A percentile compares a stretch with the other conserved stretches of the same genome.
Evolutionary conservation across 352 stramenopile species (phyloP).

Genomic region (Achlya hypogyna): DNA sequence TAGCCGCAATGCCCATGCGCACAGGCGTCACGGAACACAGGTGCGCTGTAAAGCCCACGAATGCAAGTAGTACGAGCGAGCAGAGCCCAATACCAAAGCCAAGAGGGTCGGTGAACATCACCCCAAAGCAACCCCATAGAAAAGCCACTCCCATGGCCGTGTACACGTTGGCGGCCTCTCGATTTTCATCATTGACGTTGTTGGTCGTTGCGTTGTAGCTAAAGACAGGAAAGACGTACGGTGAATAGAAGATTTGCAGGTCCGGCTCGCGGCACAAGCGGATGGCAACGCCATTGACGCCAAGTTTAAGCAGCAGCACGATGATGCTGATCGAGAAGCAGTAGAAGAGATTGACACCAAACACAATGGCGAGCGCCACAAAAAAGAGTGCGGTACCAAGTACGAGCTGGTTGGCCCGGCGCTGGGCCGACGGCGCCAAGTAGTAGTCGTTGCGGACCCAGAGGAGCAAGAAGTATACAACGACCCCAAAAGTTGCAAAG

Average conservation of each 20-base stretch:
- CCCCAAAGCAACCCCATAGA: constrained; percentile 74
- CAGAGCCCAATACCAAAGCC: constrained; percentile 82
- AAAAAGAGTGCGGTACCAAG: constrained; percentile 27
- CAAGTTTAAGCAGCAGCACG: constrained; percentile 69
- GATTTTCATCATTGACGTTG: constrained; percentile 84
- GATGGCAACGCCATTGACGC: constrained; percentile 43
- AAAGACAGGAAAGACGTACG: constrained; percentile 86
- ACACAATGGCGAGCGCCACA: constrained; percentile 36
- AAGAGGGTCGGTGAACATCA: constrained; percentile 87
- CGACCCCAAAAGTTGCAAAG: neutral
- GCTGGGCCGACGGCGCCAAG: constrained; percentile 52
- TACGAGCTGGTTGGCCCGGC: constrained; percentile 37
- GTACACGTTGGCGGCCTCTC: constrained; percentile 58
- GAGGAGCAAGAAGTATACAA: constrained; percentile 69
- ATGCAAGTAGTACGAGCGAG: constrained; percentile 70
- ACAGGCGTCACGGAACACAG: constrained; percentile 77
- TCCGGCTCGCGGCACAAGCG: constrained; percentile 60
- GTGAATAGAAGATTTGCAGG: constrained; percentile 68
- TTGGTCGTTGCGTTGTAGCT: constrained; percentile 86
- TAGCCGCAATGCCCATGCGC: constrained; percentile 77
- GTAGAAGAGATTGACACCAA: constrained; percentile 67
- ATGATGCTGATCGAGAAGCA: constrained; percentile 79
- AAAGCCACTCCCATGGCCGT: constrained; percentile 61
- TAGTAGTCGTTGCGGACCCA: constrained; percentile 82
- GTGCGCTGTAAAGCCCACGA: constrained; percentile 65